Evolutionary conservation across 2,329 filamentous ascomycete species (phyloP).

Genomic region (Fusarium bulbicola): DNA sequence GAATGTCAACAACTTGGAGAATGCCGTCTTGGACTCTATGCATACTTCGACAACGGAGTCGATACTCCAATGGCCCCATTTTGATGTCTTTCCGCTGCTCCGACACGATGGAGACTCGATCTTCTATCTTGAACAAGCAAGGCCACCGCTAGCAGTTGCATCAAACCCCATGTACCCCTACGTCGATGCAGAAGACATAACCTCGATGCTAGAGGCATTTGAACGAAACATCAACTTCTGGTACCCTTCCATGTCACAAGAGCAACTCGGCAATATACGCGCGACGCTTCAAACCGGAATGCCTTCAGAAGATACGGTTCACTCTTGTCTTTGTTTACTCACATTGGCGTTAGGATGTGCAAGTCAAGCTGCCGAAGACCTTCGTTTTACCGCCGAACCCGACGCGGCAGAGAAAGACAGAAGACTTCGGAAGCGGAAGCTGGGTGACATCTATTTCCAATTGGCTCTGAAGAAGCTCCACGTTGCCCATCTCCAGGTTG

Average conservation of each 20-base stretch:
- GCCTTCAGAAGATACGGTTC: conserved; percentile 49
- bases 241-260: conserved; percentile 60
- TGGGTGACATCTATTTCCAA: conserved; percentile 57
- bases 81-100: conserved; percentile 55
- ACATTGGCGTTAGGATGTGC: conserved; percentile 60
- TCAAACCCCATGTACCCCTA: conserved; percentile 53
- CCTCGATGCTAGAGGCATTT: conserved; percentile 54
- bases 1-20: conserved; percentile 49
- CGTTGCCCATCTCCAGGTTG: conserved; percentile 57
- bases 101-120: conserved; percentile 55
- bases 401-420: conserved; percentile 43
- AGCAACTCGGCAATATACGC: conserved; percentile 48
- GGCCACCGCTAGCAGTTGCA: conserved; percentile 48
- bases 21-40: conserved; percentile 59
- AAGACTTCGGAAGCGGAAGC: conserved; percentile 45
- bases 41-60: conserved; percentile 62
- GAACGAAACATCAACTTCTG: conserved; percentile 60
- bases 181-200: conserved; percentile 52
- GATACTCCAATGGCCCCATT: conserved; percentile 61
- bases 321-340: conserved; percentile 55
- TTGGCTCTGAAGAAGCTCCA: conserved; percentile 56
- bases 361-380: conserved; percentile 50
- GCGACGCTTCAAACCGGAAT: conserved; percentile 46
- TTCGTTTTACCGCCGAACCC: conserved; percentile 32
- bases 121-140: conserved; percentile 57